These are phyloP conservation scores for Penicillium sclerotiorum DNA, from an alignment of 2,329 filamentous ascomycete species.

Conservation along the genomic window DNA sequence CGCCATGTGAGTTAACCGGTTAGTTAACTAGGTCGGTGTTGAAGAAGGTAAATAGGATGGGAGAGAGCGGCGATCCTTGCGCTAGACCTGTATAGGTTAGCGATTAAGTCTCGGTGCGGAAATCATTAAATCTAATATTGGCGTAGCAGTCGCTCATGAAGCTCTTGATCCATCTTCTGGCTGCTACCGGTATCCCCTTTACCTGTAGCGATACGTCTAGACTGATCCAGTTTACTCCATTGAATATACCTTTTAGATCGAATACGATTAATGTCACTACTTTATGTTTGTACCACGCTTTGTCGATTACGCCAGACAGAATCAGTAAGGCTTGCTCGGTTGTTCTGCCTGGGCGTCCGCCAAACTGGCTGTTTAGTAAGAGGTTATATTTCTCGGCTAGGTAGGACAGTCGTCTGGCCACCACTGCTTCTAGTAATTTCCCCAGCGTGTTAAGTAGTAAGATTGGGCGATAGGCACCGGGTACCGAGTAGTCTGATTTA, in stretches of 20 bases:
- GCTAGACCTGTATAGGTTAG: not conserved
- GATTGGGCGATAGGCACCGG: slow-evolving; percentile 30
- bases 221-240: no score
- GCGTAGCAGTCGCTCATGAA: not conserved
- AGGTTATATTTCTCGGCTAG: slow-evolving; percentile 13
- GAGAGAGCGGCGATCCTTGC: slow-evolving; percentile 1
- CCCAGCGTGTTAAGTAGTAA: slow-evolving; percentile 28
- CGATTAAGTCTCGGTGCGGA: not conserved
- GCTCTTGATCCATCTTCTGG: not conserved
- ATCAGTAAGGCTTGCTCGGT: slow-evolving; percentile 15
- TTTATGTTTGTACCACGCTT: no score
- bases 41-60: no score
- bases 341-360: slow-evolving; percentile 14
- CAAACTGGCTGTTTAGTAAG: slow-evolving; percentile 16
- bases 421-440: slow-evolving; percentile 21
- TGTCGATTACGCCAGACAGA: slow-evolving; percentile 4
- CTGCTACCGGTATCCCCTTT: no score
- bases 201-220: no score
- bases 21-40: slow-evolving; percentile 37
- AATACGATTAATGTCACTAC: no score
- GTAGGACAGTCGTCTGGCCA: slow-evolving; percentile 13
- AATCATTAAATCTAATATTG: no score
- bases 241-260: no score
- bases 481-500: no score
- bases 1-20: slow-evolving; percentile 18